A percentile compares a stretch with the other conserved stretches of the same genome.
Conservation (phyloP, 164 flowering plant genomes). For the Pachysandra terminalis region DNA sequence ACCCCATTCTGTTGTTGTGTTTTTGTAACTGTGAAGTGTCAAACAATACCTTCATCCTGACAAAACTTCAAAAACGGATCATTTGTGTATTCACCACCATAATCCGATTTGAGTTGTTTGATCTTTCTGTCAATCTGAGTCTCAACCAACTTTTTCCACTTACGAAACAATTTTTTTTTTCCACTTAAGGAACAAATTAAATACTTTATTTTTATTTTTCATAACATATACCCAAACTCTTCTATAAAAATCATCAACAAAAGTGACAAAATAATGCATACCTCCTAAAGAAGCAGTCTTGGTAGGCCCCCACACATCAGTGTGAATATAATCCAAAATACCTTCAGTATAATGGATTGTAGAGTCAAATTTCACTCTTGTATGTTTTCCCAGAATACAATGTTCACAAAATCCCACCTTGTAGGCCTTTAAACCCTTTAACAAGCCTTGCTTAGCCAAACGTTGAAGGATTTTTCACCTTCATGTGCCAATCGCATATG, state of each 20-base stretch:
- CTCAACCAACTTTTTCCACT: constrained; percentile 4
- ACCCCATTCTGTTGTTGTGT: constrained; percentile 13
- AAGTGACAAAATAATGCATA: neutral
- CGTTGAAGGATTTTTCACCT: too few relatives aligned
- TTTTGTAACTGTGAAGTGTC: constrained; percentile 2
- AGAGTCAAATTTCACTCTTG: too few relatives aligned
- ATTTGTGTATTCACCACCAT: too few relatives aligned
- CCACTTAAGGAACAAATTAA: neutral
- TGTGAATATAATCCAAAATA: constrained; percentile 1
- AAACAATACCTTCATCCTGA: neutral
- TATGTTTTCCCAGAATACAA: too few relatives aligned
- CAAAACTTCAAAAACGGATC: neutral
- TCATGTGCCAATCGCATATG: too few relatives aligned
- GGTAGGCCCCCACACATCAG: constrained; percentile 12
- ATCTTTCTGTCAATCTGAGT: neutral
- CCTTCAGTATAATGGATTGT: too few relatives aligned
- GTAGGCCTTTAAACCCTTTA: too few relatives aligned
- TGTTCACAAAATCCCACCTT: too few relatives aligned
- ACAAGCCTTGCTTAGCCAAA: too few relatives aligned
- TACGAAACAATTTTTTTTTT: neutral
- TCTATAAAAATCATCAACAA: constrained; percentile 2
- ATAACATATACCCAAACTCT: neutral
- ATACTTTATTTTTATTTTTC: neutral
- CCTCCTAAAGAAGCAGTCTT: neutral
- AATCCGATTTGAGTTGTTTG: neutral